phyloP scores from a whole-genome alignment of 495 filamentous ascomycete genomes.

The Aspergillus wentii region DNA sequence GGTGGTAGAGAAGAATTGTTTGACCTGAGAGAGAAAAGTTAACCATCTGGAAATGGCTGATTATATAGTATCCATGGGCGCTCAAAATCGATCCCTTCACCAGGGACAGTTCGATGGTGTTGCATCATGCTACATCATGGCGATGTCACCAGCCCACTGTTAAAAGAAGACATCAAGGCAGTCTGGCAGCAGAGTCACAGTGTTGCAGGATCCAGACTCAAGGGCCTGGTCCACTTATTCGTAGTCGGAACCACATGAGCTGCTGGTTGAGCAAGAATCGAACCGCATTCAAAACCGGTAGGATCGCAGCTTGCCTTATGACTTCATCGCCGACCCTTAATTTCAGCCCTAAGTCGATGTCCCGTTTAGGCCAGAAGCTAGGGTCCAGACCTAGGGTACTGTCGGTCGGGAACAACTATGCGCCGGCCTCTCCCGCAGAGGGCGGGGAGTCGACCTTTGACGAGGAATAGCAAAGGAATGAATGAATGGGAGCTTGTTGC shows the following conservation, averaged over 20 bases:
- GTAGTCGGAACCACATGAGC: too few species aligned
- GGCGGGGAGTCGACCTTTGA: too few species aligned
- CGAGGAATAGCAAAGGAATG: too few species aligned
- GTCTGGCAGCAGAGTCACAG: background rate
- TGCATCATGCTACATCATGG: slow-evolving; percentile 40
- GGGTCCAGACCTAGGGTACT: slow-evolving; percentile 32
- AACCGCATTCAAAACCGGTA: too few species aligned
- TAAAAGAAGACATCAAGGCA: background rate
- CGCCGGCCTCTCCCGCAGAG: slow-evolving; percentile 15
- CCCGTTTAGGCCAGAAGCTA: slow-evolving; percentile 10
- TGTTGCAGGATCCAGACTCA: too few species aligned
- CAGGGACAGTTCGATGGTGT: slow-evolving; percentile 4
- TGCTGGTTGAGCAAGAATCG: too few species aligned
- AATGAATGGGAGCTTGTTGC: too few species aligned
- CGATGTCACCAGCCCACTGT: slow-evolving; percentile 28
- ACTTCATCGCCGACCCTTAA: background rate
- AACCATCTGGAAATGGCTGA: background rate
- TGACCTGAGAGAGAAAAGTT: background rate
- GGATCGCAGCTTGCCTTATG: too few species aligned
- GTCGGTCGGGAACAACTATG: slow-evolving; percentile 18
- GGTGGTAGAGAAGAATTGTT: background rate
- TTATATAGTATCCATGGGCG: background rate
- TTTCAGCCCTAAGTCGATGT: slow-evolving; percentile 17
- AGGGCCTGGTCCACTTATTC: background rate
- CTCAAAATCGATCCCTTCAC: background rate